phyloP scores from a whole-genome alignment of 169 alveolate species.

The Cryptosporidium bovis region DNA sequence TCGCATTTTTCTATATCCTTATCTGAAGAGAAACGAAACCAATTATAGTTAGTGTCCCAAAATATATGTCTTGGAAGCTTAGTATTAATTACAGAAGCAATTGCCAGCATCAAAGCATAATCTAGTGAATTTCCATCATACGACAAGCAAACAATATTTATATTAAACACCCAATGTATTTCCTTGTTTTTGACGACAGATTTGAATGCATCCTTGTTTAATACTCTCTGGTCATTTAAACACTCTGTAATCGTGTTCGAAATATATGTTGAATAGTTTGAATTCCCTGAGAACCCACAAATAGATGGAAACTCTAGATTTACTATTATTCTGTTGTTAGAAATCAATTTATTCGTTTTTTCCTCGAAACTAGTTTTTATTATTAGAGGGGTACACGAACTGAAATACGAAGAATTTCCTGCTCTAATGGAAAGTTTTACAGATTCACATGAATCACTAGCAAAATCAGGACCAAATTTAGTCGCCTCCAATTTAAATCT shows the following conservation, averaged over 20 bases:
- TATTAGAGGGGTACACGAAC: conserved; percentile 31
- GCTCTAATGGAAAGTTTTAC: conserved; percentile 38
- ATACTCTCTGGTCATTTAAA: conserved; percentile 34
- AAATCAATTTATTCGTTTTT: conserved; percentile 11
- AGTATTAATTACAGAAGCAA: conserved; percentile 29
- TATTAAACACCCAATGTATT: conserved; percentile 41
- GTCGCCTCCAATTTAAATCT: conserved; percentile 13
- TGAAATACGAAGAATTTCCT: conserved; percentile 61
- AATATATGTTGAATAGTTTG: conserved; percentile 24
- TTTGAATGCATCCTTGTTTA: conserved; percentile 34
- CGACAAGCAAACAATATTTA: conserved; percentile 53
- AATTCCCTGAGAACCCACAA: conserved; percentile 58
- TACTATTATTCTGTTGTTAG: conserved; percentile 47
- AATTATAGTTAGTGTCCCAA: conserved; percentile 31
- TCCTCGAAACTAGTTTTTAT: conserved; percentile 1
- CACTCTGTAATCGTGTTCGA: conserved; percentile 54
- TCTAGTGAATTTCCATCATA: conserved; percentile 70
- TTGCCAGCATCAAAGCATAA: conserved; percentile 31
- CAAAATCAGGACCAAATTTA: background rate
- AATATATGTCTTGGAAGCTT: conserved; percentile 16
- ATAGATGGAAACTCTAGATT: conserved; percentile 42
- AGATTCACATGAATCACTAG: background rate
- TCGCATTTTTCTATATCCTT: too few relatives aligned
- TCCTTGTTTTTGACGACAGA: conserved; percentile 25
- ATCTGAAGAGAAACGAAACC: conserved; percentile 24